Evolutionary conservation across 2,329 filamentous ascomycete species (phyloP), one percentile per base, ranked within the genome.

Genomic region (Camillea tinctor): DNA sequence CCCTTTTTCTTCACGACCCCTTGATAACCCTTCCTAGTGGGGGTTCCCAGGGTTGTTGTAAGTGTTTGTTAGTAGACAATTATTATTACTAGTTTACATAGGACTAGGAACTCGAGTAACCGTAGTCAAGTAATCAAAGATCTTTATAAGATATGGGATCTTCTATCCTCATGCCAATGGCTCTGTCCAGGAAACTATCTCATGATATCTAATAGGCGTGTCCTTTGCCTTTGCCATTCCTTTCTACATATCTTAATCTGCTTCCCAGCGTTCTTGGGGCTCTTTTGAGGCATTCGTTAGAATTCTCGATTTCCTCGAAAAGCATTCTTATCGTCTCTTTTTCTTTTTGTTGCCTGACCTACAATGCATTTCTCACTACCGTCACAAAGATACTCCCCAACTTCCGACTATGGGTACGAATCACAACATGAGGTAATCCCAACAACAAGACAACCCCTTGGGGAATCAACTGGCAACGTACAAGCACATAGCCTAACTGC

Each of bases 391-490:
- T 83, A 79, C 69, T 81, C 80, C 56, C 75, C 77, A 48, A 57
- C 62, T 40, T 67, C 76, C 59, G 81, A 82, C 56, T 82, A 81
- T 66, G 66, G 77, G 44, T 74, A 74, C 64, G 81, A 83, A 65
- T 69, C 72, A 58, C 77, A 80, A 58, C 77, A 80, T 64, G 75
- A 75, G 64, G 67, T 62, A 69, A 73, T 72, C 60, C 72, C 69
- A 68, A 75, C 68, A 64, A 64, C 66, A 71, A 71, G 66, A 69
- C 74, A 79, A 61, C 82, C 83, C 26, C 76, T 86, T 44, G 75
- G 80, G 59, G 83, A 86, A 67, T 78, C 81, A 20, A 81, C 78
- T 13, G 79, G 80, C 67, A 86, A 85, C 71, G 74, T 78, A 52
- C 83, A 85, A 68, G 69, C 74, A 56, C 72, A 74, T 59, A 72